phyloP scores from a whole-genome alignment of 2,329 filamentous ascomycete genomes.

The Colletotrichum lini region DNA sequence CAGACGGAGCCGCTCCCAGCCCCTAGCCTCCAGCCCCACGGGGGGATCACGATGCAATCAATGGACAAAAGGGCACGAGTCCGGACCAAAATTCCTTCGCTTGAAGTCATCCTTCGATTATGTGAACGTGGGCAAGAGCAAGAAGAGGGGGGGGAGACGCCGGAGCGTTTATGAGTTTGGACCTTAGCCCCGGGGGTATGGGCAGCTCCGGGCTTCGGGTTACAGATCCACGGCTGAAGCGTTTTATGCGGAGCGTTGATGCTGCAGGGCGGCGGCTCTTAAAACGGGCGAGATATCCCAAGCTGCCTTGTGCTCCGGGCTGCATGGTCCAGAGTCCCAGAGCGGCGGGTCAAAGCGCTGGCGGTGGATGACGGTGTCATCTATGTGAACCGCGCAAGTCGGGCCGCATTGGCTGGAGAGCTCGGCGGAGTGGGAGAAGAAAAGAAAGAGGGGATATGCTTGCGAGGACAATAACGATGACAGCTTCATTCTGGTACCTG shows the following conservation, averaged over 20 bases:
- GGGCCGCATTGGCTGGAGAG: not conserved
- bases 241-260: constrained; percentile 26
- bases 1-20: not conserved
- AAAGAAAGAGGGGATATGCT: not conserved
- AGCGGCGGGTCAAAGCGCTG: constrained; percentile 31
- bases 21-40: not conserved
- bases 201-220: not conserved
- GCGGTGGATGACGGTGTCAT: not conserved
- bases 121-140: not conserved
- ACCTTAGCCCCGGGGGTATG: not conserved
- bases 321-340: constrained; percentile 6
- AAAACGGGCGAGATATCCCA: constrained; percentile 13
- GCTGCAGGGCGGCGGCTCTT: not conserved
- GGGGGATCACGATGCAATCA: not conserved
- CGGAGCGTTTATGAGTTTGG: not conserved
- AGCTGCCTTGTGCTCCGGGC: constrained; percentile 26
- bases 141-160: not conserved
- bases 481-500: not conserved
- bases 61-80: not conserved
- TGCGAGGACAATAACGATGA: not conserved
- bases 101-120: not conserved
- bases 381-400: not conserved
- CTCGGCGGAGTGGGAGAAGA: not conserved
- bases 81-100: not conserved
- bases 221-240: constrained; percentile 22